Base-by-base conservation (phyloP, 176 grass and related monocot genomes). In the Panicum miliaceum region DNA sequence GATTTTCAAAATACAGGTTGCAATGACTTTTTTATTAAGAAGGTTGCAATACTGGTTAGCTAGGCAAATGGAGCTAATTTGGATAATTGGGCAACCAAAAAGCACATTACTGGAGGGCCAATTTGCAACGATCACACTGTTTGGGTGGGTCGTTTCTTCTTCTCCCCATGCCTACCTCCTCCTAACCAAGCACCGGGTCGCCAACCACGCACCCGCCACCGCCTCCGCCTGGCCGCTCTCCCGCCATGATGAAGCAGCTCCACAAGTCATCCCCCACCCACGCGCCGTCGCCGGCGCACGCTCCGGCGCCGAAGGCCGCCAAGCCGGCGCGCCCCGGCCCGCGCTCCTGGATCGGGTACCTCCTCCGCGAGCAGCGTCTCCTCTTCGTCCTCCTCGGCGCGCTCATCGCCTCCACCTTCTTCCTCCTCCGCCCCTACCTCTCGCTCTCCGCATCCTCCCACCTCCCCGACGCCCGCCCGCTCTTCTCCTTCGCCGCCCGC, bases 321-420 rank as follows among this genome's bases (percentile, higher is more conserved):
- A 92, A 91, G 84, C 76, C 86, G 2, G 37, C 82, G 4, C 82
- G 85, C 54, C 82, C 88, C 2, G 83, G 92, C 10, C 87, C 87
- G 38, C 87, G 94, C 52, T 89, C 87, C 51, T 90, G 89, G 81
- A 68, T 91, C 22, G 87, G 87, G 22, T 99, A 99, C 84, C 60
- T 99, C 84, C 90, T 99, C 61, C 90, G 91, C 72, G 97, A 99
- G 90, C 93, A 99, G 84, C 91, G 97, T 66, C 92, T 96, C 52
- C 88, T 99, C 42, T 99, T 99, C 90, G 90, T 99, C 86, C 78
- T 99, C 73, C 84, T 95, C 51, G 97, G 97, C 60, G 97, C 97
- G 53, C 84, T 96, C 74, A 90, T 99, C 86, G 97, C 97, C 48
- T 92, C 97, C n/a, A 90, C 88, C 51, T 96, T 96, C 84, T 99